Base-by-base conservation (phyloP, 768 basidiomycete species). In the Mycena albidolilacea region DNA sequence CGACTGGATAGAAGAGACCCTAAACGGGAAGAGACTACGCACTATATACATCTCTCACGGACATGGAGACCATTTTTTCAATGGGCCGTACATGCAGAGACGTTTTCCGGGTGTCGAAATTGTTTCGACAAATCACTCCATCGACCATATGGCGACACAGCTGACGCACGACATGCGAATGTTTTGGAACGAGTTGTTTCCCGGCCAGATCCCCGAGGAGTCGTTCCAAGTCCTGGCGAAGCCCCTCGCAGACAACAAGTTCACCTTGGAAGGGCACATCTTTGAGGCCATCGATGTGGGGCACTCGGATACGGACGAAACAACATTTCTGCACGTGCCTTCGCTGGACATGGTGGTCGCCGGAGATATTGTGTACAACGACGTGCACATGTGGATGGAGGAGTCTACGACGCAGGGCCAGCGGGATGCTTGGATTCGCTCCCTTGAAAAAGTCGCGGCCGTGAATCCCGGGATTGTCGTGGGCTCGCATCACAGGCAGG, bases 341-440 rank as follows among this genome's bases (percentile, higher is more conserved):
- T 59, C 57, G 59, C 59, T 68, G 46, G 46, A 52, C 58, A 59
- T 68, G 67, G 67, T 61, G 57, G 67, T 68, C 44, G 57, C 58
- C 37, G 67, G 67, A 50, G 67, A 68, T 58, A 52, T 68, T 50
- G 67, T 68, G 44, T 68, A 68, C 48, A 61, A 61, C 59, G 58
- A 52, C 35, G 67, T 68, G 58, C 67, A 68, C 67, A 37, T 60
- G 59, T 68, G 67, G 67, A 60, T 68, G 67, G 23, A 8, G 46
- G 67, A 68, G 58, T 68, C 67, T 52, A 61, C 67, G 58, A 68
- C 67, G 39, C 57, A 68, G 67, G 58, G 37, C 37, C 67, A 68
- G 67, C 67, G 67, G 59, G 67, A 68, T 60, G 58, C 67, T 48
- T 68, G 67, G 67, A 68, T 68, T 61, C 58, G 67, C 59, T 59